phyloP scores from a whole-genome alignment of 805 yeast species.

The Schizosaccharomyces octosporus region DNA sequence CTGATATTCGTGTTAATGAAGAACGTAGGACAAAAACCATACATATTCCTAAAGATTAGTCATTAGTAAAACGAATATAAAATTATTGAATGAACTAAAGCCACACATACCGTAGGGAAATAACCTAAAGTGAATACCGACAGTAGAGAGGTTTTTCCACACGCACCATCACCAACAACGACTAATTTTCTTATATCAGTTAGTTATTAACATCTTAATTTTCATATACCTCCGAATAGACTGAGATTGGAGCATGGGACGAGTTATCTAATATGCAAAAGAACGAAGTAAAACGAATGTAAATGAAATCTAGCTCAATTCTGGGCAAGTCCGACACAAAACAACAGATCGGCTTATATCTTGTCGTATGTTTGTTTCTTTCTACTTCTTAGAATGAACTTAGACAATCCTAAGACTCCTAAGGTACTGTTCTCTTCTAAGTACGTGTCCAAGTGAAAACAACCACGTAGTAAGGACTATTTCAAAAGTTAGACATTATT shows the following conservation, averaged over 20 bases:
- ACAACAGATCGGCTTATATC: too few species aligned
- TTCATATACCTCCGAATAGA: neutral
- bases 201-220: neutral
- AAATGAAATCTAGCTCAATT: too few species aligned
- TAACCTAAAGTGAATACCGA: conserved; percentile 82
- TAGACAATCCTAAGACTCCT: too few species aligned
- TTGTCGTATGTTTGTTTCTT: neutral
- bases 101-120: conserved; percentile 44
- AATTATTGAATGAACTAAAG: neutral
- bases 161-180: conserved; percentile 73
- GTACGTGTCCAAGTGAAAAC: neutral
- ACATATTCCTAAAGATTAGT: conserved; percentile 8
- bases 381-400: neutral
- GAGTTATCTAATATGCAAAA: neutral
- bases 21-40: neutral
- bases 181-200: conserved; percentile 19
- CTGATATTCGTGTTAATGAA: conserved; percentile 14
- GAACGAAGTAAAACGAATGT: too few species aligned
- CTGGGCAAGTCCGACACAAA: too few species aligned
- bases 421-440: too few species aligned
- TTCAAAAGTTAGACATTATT: too few species aligned
- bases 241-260: neutral
- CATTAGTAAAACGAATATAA: neutral
- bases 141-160: conserved; percentile 74
- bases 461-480: neutral